Base-by-base conservation (phyloP, 2,329 filamentous ascomycete species). In the Ophiognomonia clavigignenti-juglandacearum region DNA sequence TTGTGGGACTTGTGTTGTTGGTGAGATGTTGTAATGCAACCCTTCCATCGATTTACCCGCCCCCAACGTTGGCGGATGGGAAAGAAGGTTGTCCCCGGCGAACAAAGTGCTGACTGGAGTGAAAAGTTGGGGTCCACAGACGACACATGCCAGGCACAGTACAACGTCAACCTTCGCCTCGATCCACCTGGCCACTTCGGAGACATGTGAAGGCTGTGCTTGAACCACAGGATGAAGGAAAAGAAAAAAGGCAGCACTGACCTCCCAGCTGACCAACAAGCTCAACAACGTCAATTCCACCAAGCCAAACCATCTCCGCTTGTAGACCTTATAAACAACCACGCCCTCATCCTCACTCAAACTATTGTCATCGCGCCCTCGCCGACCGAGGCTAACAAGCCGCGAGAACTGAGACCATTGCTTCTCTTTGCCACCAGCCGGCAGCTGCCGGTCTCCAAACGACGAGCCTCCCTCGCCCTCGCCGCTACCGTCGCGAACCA, bases 211-310 rank as follows among this genome's bases (percentile, higher is more conserved):
- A n/a, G n/a, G 34, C 16, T 6, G 20, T 13, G 3, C 16, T 16
- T n/a, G 5, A 16, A 20, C n/a, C n/a, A n/a, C n/a, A 16, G 18
- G 11, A 10, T 7, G 22, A 24, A 41, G 23, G 32, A 29, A 23
- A 24, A 29, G 44, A 9, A 37, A 39, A 34, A 29, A 41, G 19
- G 42, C n/a, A 16, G 18, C 35, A 83, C 88, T 75, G 77, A 93
- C 88, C 78, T 95, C 89, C 92, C 92, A 97, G 60, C 88, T 95
- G 35, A 96, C 85, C 51, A 97, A 81, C 47, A 96, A 85, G 63
- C 97, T 98, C 67, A 97, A 73, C 59, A 97, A 67, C 6, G 90
- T 85, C 61, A 97, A 69, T 66, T 96, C 88, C 19, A 79, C 69
- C 43, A 98, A 72, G 1, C 93, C 93, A 63, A 96, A 87, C 83